These are phyloP conservation scores for Ambispora gerdemannii DNA, from an alignment of 192 early-diverging fungal genomes.

Conservation along the genomic window DNA sequence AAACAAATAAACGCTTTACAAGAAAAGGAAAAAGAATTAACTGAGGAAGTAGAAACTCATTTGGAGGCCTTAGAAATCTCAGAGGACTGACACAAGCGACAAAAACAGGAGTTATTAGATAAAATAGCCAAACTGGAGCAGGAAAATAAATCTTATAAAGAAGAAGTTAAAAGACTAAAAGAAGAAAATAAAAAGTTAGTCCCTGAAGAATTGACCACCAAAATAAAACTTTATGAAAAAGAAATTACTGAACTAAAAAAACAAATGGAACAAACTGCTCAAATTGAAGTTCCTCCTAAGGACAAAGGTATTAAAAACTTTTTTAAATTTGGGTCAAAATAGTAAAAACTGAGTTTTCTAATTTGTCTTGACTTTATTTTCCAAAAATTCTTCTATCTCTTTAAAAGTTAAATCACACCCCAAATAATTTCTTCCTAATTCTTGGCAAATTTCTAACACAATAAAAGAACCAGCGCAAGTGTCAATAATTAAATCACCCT, in stretches of 20 bases:
- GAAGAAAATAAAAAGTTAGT: not conserved
- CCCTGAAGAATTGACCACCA: not conserved
- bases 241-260: not conserved
- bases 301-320: no score
- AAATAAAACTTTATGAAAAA: not conserved
- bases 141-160: no score
- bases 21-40: constrained; percentile 4
- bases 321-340: no score
- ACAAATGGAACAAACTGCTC: not conserved
- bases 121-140: not conserved
- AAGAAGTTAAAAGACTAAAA: no score
- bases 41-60: not conserved
- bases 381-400: constrained; percentile 7
- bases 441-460: constrained; percentile 7
- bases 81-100: not conserved
- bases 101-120: not conserved
- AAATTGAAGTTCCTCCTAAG: not conserved
- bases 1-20: constrained; percentile 1
- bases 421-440: not conserved
- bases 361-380: not conserved
- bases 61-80: not conserved
- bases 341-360: no score
- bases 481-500: constrained; percentile 15
- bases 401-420: constrained; percentile 13
- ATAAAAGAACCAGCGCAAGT: constrained; percentile 7